Percentiles rank a stretch among this genome's conserved stretches.
Evolutionary conservation across 164 flowering plant genomes (phyloP).

Genomic region (Magnolia sinica): DNA sequence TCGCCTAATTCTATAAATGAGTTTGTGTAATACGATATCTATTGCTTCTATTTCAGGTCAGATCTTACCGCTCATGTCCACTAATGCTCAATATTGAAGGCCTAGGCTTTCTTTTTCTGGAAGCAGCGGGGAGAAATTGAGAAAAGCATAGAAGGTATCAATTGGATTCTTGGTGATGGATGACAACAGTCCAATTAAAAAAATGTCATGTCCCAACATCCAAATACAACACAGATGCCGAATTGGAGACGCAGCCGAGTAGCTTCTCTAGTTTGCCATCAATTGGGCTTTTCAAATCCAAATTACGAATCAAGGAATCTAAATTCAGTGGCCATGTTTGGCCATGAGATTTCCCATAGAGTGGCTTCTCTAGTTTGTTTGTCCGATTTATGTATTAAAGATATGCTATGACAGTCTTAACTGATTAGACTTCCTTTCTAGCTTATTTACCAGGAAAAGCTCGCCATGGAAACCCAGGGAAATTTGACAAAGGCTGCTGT

Average conservation of each 20-base stretch:
- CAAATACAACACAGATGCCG: background rate
- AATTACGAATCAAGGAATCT: background rate
- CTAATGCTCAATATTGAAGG: constrained; percentile 1
- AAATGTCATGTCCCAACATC: background rate
- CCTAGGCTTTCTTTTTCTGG: background rate
- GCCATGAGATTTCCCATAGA: too few species aligned
- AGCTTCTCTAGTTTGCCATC: background rate
- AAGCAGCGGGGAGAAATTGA: background rate
- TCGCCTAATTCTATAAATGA: background rate
- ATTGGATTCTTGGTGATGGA: background rate
- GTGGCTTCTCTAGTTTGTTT: too few species aligned
- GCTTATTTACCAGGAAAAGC: too few species aligned
- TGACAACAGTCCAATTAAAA: background rate
- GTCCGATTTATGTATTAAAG: too few species aligned
- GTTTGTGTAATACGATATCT: background rate
- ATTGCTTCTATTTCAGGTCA: constrained; percentile 10
- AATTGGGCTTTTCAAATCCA: background rate
- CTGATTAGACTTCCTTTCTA: too few species aligned
- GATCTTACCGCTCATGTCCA: constrained; percentile 18
- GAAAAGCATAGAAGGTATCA: background rate
- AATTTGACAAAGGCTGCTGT: too few species aligned
- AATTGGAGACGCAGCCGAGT: background rate
- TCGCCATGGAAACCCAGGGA: too few species aligned
- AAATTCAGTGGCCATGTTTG: too few species aligned
- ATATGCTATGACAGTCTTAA: too few species aligned